Evolutionary conservation across 805 yeast genomes (phyloP), one percentile per base, ranked within the genome.

Genomic region (Candida golubevii): DNA sequence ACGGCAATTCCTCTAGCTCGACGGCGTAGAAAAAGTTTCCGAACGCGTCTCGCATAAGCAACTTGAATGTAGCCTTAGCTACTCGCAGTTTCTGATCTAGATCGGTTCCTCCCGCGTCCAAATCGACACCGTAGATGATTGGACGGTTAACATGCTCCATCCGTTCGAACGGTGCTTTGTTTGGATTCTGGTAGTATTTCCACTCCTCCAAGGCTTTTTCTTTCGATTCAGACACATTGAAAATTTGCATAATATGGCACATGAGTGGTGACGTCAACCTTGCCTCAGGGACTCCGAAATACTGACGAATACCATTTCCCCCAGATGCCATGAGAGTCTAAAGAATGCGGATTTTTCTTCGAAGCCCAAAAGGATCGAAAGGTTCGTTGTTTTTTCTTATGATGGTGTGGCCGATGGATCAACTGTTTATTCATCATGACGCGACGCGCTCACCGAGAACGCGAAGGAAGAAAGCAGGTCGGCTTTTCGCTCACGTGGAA

Each of bases 91-190:
- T 39, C 8, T 32, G 43, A 4, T 50, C 49, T 6, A n/a, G 27
- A 11, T 46, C 54, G 15, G 62, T 66, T 5, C 23, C 23, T 6
- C 36, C 12, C 18, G 62, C 74, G 6, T 77, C 81, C 35, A 75
- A 55, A 50, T 78, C 57, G 11, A 53, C 32, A 9, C 55, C 55
- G 33, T 53, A 53, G 15, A 53, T 65, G 2, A 83, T 74, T 27
- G 78, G 75, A 15, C 79, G 63, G 28, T 79, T 72, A 12, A 80
- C 62, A 35, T 59, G 58, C 46, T 55, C 51, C 39, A 82, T 59
- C 26, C 83, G 62, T 59, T 83, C 91, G 2, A 78, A 80, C 12
- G 77, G 77, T 3, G 77, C 81, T n/a, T 69, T 72, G 48, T 77
- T 79, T 1, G 81, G 79, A 53, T 83, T 81, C n/a, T 75, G 63